Evolutionary conservation across 805 yeast genomes (phyloP), one percentile per base, ranked within the genome.

Genomic region (Yarrowia osloensis): DNA sequence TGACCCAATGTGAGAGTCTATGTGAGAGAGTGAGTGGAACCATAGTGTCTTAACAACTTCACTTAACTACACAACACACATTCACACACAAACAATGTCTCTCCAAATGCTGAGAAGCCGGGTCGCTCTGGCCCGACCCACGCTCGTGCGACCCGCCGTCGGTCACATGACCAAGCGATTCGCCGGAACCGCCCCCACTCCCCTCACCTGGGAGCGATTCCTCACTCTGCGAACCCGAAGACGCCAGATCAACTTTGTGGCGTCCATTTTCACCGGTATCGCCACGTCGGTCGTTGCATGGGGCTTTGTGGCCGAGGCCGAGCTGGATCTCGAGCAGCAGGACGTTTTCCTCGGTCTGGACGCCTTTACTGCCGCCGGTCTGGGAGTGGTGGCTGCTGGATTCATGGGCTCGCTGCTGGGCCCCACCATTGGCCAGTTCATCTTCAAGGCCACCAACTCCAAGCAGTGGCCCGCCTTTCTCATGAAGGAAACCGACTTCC

Each of bases 291-390:
- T 82, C 15, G 74, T 82, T 5, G 88, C 98, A 1, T 90, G 93
- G 86, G 85, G 85, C 0, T 88, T 86, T 75, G 81, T 93, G 63
- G 87, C 97, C 31, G 88, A 89, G 71, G 80, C 89, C 71, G 95
- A 91, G 74, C 86, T 95, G 69, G 98, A 94, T 76, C 89, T 94
- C 40, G 66, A 61, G 44, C 40, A 61, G 66, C 91, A 96, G 50
- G 90, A 91, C 75, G 84, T 86, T 69, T 83, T 94, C 61, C 84
- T 89, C 77, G 99, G 98, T 1, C 82, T 94, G 69, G 98, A 95
- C 74, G 91, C 97, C n/a, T 81, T 90, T 71, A 85, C 90, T 76
- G 90, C 91, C 44, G 83, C 88, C 74, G 87, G 89, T 42, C 91
- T 89, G 49, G 92, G 88, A 0, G 85, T 92, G 50, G 77, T 89